A percentile compares a stretch with the other conserved stretches of the same genome.
These are phyloP conservation scores for Globisporangium okanoganense DNA, from an alignment of 352 stramenopile genomes.

Conservation along the genomic window DNA sequence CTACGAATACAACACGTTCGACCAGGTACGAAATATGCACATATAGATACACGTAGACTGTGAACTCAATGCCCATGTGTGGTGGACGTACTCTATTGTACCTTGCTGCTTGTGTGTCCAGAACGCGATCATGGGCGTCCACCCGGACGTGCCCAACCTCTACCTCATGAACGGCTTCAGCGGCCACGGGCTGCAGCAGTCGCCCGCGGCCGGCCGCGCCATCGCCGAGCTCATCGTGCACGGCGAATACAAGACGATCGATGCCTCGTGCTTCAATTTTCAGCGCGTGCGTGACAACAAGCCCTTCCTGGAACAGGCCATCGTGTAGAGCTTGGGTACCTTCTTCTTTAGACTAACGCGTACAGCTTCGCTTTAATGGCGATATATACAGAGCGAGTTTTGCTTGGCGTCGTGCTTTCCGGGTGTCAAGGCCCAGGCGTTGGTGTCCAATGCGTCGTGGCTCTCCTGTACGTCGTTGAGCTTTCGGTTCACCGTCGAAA, in stretches of 20 bases:
- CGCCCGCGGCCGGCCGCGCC: conserved; percentile 64
- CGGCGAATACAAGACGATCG: conserved; percentile 68
- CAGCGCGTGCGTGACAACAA: conserved; percentile 66
- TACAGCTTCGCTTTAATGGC: conserved; percentile 32
- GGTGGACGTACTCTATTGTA: background rate
- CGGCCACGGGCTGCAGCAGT: conserved; percentile 78
- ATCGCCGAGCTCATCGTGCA: conserved; percentile 75
- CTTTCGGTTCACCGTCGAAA: conserved; percentile 52
- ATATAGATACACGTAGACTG: background rate
- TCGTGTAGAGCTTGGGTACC: conserved; percentile 49
- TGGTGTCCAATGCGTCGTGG: conserved; percentile 23
- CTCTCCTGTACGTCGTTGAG: conserved; percentile 51
- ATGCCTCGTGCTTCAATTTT: conserved; percentile 67
- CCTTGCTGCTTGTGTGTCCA: conserved; percentile 19
- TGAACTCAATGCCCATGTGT: background rate
- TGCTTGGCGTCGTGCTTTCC: conserved; percentile 5
- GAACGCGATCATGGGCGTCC: conserved; percentile 80
- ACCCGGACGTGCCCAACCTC: conserved; percentile 78
- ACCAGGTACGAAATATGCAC: conserved; percentile 39
- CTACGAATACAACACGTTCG: conserved; percentile 88
- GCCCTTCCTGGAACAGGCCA: conserved; percentile 70
- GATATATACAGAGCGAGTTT: conserved; percentile 64
- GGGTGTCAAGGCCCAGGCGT: conserved; percentile 24
- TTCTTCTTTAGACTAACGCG: background rate
- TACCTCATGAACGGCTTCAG: conserved; percentile 85